phyloP scores from a whole-genome alignment of 2,329 filamentous ascomycete genomes.

The Cyclaneusma minus region DNA sequence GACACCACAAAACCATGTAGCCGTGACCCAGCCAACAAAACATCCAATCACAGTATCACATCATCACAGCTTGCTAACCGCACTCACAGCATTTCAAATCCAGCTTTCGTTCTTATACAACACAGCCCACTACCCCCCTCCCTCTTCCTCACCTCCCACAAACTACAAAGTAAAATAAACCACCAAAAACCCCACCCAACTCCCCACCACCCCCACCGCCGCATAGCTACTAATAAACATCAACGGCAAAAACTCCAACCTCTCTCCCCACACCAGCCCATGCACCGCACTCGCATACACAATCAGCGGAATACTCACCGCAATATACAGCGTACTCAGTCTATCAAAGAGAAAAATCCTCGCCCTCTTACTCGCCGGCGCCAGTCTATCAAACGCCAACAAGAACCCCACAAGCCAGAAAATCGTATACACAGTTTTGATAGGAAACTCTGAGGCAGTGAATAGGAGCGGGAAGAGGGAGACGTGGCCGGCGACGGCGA shows the following conservation, averaged over 20 bases:
- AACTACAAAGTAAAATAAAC: slow-evolving; percentile 54
- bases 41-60: too few species aligned
- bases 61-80: too few species aligned
- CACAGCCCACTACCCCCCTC: too few species aligned
- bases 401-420: slow-evolving; percentile 83
- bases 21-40: too few species aligned
- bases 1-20: too few species aligned
- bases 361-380: slow-evolving; percentile 65
- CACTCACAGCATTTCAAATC: too few species aligned
- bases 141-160: too few species aligned
- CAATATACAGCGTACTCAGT: slow-evolving; percentile 80
- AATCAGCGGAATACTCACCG: slow-evolving; percentile 76
- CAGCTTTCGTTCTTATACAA: slow-evolving; percentile 5
- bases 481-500: slow-evolving; percentile 87
- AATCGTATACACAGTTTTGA: slow-evolving; percentile 87
- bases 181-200: slow-evolving; percentile 87
- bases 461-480: slow-evolving; percentile 91
- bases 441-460: slow-evolving; percentile 78
- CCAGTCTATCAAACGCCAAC: slow-evolving; percentile 71
- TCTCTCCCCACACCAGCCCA: slow-evolving; percentile 64
- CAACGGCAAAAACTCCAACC: slow-evolving; percentile 78
- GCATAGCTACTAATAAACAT: slow-evolving; percentile 97
- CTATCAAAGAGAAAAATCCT: slow-evolving; percentile 83
- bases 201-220: slow-evolving; percentile 85
- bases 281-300: slow-evolving; percentile 79